Evolutionary conservation across 164 flowering plant species (phyloP).

Genomic region (Chloranthus sessilifolius): DNA sequence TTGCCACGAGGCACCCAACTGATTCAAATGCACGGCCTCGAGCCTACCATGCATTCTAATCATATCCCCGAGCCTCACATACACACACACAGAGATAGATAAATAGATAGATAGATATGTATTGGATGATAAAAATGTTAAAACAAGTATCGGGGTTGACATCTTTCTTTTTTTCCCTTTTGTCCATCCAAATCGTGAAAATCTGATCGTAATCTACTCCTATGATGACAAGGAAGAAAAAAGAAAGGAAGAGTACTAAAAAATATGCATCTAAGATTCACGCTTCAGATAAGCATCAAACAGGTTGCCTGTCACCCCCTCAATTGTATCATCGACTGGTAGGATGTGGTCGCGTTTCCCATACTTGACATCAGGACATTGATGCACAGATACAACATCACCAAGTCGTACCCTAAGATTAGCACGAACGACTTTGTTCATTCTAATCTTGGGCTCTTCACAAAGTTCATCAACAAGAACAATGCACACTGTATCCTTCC

Average conservation of each 20-base stretch:
- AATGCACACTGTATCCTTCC: conserved; percentile 6
- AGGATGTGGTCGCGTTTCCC: conserved; percentile 4
- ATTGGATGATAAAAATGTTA: too few species aligned
- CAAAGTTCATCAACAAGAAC: conserved; percentile 7
- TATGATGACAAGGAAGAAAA: neutral
- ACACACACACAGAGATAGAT: too few species aligned
- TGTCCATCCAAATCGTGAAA: too few species aligned
- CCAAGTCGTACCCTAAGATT: conserved; percentile 7
- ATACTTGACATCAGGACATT: conserved; percentile 9
- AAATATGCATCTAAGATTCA: neutral
- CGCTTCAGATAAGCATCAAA: conserved; percentile 8
- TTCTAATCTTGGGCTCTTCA: conserved; percentile 6
- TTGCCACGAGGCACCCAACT: too few species aligned
- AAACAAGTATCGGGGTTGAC: too few species aligned
- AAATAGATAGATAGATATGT: too few species aligned
- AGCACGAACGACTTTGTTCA: conserved; percentile 5
- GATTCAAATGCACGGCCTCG: too few species aligned
- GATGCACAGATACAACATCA: conserved; percentile 8
- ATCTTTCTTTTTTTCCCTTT: too few species aligned
- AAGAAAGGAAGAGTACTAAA: neutral
- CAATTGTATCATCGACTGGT: conserved; percentile 7
- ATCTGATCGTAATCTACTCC: too few species aligned
- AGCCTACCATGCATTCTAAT: too few species aligned
- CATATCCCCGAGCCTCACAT: too few species aligned
- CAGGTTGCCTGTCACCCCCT: conserved; percentile 7